Percentiles rank a stretch among this genome's conserved stretches.
phyloP scores from a whole-genome alignment of 2,329 filamentous ascomycete species.

The Dactylellina drechsleri region DNA sequence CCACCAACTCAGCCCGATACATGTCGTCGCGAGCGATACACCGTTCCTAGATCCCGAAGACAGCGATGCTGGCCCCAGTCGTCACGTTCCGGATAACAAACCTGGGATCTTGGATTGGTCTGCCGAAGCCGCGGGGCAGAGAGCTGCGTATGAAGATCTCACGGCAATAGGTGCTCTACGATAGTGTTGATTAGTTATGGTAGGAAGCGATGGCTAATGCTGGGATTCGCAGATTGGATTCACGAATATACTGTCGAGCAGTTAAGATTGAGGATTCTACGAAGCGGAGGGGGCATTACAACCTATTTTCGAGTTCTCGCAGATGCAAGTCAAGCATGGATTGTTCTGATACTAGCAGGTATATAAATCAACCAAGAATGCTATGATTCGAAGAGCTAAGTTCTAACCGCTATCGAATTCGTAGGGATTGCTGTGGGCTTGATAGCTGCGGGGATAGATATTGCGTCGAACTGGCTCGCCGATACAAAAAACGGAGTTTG shows the following conservation, averaged over 20 bases:
- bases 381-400: neutral
- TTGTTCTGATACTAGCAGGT: conserved; percentile 85
- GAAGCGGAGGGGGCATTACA: conserved; percentile 74
- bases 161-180: conserved; percentile 74
- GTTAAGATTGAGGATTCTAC: conserved; percentile 81
- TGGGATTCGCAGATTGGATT: conserved; percentile 78
- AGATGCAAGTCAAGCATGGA: conserved; percentile 91
- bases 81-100: conserved; percentile 31
- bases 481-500: conserved; percentile 93
- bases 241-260: conserved; percentile 98
- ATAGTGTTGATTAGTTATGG: neutral
- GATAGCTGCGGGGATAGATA: conserved; percentile 87
- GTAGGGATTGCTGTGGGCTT: conserved; percentile 72
- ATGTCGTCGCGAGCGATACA: conserved; percentile 22
- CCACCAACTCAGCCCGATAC: conserved; percentile 34
- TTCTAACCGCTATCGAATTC: neutral
- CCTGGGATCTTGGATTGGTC: conserved; percentile 75
- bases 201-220: conserved; percentile 19
- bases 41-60: conserved; percentile 20
- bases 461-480: conserved; percentile 90
- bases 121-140: conserved; percentile 83
- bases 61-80: conserved; percentile 28
- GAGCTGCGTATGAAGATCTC: conserved; percentile 94
- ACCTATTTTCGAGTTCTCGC: conserved; percentile 78
- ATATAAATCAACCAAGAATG: conserved; percentile 61